Evolutionary conservation across 2,329 filamentous ascomycete genomes (phyloP).

Genomic region (Apiospora rasikravindrae): DNA sequence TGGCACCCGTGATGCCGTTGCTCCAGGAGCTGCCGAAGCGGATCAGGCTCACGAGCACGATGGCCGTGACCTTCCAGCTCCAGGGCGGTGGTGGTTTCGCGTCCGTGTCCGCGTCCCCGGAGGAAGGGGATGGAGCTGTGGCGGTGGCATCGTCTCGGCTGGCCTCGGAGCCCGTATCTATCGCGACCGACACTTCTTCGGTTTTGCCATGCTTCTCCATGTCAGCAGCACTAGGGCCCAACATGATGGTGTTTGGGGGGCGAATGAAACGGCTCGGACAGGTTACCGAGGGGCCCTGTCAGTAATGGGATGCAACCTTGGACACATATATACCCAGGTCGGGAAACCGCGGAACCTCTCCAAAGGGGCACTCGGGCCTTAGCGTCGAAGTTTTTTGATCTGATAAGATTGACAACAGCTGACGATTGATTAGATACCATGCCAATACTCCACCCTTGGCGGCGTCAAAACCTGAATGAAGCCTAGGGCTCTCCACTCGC

Average conservation of each 20-base stretch:
- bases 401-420: constrained; percentile 3
- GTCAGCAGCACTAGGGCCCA: not conserved
- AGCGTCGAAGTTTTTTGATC: constrained; percentile 1
- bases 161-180: not conserved
- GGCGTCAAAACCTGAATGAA: not conserved
- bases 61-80: constrained; percentile 45
- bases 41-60: constrained; percentile 57
- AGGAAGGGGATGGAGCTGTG: not conserved
- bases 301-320: not conserved
- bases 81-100: constrained; percentile 21
- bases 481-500: not conserved
- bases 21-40: constrained; percentile 67
- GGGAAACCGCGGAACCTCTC: not conserved
- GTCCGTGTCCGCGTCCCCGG: not conserved
- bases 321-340: not conserved
- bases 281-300: not conserved
- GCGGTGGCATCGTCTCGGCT: not conserved
- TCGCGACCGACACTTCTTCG: not conserved
- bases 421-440: not conserved
- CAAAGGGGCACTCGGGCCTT: not conserved
- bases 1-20: constrained; percentile 62
- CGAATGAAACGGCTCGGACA: not conserved
- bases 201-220: not conserved
- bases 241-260: not conserved
- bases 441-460: not conserved